Percentiles rank a stretch among this genome's conserved stretches.
phyloP scores from a whole-genome alignment of 768 basidiomycete genomes.

The Tricholomella constricta region DNA sequence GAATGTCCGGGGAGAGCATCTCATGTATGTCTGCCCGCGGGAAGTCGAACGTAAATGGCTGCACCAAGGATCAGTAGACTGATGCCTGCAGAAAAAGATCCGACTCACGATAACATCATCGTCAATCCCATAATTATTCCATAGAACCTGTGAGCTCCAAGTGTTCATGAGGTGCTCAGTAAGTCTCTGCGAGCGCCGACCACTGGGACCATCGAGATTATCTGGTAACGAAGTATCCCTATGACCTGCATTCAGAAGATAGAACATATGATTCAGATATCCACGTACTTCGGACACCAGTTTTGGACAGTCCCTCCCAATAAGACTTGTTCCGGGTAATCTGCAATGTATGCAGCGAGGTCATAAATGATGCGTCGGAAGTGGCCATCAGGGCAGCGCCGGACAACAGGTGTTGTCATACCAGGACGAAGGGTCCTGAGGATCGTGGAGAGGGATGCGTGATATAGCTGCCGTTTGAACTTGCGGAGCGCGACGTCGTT shows the following conservation, averaged over 20 bases:
- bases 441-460: constrained; percentile 26
- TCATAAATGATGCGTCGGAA: constrained; percentile 27
- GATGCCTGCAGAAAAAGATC: background rate
- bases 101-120: constrained; percentile 26
- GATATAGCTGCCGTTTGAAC: constrained; percentile 32
- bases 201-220: constrained; percentile 23
- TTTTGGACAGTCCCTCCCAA: constrained; percentile 33
- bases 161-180: constrained; percentile 19
- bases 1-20: constrained; percentile 1
- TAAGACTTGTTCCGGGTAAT: constrained; percentile 39
- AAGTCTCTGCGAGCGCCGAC: constrained; percentile 11
- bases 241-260: constrained; percentile 4
- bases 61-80: background rate
- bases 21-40: no score
- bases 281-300: constrained; percentile 31
- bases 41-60: background rate
- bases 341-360: constrained; percentile 35
- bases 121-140: constrained; percentile 29
- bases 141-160: constrained; percentile 18
- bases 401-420: constrained; percentile 31
- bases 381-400: constrained; percentile 31
- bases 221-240: constrained; percentile 18
- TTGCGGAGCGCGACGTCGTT: constrained; percentile 21
- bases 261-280: background rate
- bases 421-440: constrained; percentile 21